Evolutionary conservation across 805 yeast genomes (phyloP).

Genomic region (Schwanniomyces pseudopolymorphus): DNA sequence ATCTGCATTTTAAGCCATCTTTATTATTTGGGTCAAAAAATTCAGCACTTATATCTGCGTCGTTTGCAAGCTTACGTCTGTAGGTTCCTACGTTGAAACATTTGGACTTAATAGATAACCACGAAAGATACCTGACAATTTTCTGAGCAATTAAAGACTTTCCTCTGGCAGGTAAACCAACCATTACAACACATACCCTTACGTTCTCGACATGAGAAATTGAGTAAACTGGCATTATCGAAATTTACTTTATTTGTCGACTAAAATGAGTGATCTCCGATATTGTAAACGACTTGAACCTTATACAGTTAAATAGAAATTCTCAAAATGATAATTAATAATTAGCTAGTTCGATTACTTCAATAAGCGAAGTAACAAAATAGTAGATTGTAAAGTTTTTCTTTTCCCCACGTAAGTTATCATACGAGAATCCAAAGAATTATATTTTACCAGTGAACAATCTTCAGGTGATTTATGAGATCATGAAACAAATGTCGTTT

Average conservation of each 20-base stretch:
- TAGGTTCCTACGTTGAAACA: slow-evolving; percentile 89
- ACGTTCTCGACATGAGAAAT: slow-evolving; percentile 65
- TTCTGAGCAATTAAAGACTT: slow-evolving; percentile 93
- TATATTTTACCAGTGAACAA: background rate
- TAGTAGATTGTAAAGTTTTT: background rate
- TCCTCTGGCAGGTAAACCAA: slow-evolving; percentile 88
- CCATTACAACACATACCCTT: slow-evolving; percentile 84
- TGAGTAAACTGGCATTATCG: slow-evolving; percentile 54
- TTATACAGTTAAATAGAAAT: background rate
- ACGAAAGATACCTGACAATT: slow-evolving; percentile 84
- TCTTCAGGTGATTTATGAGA: background rate
- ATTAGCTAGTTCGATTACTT: background rate
- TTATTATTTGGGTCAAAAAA: slow-evolving; percentile 70
- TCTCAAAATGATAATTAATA: background rate
- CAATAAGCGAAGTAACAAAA: background rate
- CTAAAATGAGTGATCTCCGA: background rate
- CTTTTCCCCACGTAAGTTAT: background rate
- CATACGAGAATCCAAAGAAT: background rate
- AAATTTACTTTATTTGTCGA: background rate
- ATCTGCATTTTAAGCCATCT: slow-evolving; percentile 62
- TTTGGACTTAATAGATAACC: slow-evolving; percentile 86
- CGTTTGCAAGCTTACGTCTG: slow-evolving; percentile 56
- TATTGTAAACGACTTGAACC: background rate
- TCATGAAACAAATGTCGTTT: background rate
- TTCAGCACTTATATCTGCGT: slow-evolving; percentile 67